phyloP scores from a whole-genome alignment of 305 asterid species.

The Withania somnifera region DNA sequence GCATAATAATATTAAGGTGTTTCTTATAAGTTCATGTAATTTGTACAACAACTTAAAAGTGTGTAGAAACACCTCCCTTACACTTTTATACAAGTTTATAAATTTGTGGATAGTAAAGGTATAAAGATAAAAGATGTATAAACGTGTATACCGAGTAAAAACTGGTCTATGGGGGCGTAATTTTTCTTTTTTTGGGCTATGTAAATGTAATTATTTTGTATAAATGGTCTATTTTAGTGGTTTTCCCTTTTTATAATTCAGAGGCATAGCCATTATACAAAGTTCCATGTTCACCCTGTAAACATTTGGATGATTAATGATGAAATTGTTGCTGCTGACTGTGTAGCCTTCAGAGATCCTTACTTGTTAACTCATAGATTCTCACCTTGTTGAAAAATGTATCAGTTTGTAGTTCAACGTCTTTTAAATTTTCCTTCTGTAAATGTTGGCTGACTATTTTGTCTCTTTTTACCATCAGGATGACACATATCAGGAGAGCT shows the following conservation, averaged over 20 bases:
- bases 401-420: not conserved
- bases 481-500: constrained; percentile 32
- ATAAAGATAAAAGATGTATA: no score
- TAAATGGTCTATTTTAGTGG: no score
- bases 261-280: not conserved
- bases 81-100: no score
- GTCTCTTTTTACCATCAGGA: constrained; percentile 13
- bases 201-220: no score
- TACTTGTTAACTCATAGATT: not conserved
- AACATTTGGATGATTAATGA: not conserved
- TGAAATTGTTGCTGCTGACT: not conserved
- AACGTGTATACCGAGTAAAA: no score
- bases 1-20: no score
- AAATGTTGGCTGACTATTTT: not conserved
- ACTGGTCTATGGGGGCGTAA: no score
- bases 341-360: not conserved
- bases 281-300: not conserved
- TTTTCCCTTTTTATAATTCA: not conserved
- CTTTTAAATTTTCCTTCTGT: not conserved
- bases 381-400: not conserved
- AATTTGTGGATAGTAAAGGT: no score
- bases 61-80: no score
- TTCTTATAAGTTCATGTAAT: no score
- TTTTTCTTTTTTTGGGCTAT: no score
- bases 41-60: no score